phyloP scores from a whole-genome alignment of 805 yeast genomes.

The Ogataea haglerorum region DNA sequence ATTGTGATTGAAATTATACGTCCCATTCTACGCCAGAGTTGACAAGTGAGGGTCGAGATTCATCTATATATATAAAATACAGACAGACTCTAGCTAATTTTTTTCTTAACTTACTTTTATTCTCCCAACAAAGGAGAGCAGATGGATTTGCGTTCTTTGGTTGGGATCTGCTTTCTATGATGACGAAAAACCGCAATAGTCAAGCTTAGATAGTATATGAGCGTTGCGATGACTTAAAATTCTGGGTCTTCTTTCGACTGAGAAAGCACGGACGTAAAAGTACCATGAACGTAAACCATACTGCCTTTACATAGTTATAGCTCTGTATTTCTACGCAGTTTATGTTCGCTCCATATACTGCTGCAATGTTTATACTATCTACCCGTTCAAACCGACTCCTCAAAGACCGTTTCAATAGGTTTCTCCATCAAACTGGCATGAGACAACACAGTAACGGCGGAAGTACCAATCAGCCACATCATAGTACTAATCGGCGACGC shows the following conservation, averaged over 20 bases:
- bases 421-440: conserved; percentile 95
- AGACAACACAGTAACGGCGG: conserved; percentile 77
- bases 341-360: neutral
- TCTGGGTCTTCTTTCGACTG: conserved; percentile 40
- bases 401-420: conserved; percentile 96
- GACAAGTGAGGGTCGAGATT: no score
- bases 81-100: neutral
- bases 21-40: neutral
- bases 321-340: no score
- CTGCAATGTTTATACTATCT: neutral
- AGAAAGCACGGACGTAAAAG: conserved; percentile 4
- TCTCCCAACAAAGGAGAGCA: conserved; percentile 1
- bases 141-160: conserved; percentile 4
- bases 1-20: neutral
- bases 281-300: no score
- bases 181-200: conserved; percentile 35
- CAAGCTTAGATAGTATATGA: conserved; percentile 46
- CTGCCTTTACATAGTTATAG: no score
- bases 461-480: conserved; percentile 96
- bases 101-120: conserved; percentile 1
- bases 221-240: conserved; percentile 34
- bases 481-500: conserved; percentile 65
- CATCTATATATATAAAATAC: no score
- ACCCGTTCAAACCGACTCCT: conserved; percentile 49
- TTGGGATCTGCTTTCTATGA: conserved; percentile 15